These are phyloP conservation scores for Jatropha curcas DNA, from an alignment of 345 rosid species.

Conservation along the genomic window DNA sequence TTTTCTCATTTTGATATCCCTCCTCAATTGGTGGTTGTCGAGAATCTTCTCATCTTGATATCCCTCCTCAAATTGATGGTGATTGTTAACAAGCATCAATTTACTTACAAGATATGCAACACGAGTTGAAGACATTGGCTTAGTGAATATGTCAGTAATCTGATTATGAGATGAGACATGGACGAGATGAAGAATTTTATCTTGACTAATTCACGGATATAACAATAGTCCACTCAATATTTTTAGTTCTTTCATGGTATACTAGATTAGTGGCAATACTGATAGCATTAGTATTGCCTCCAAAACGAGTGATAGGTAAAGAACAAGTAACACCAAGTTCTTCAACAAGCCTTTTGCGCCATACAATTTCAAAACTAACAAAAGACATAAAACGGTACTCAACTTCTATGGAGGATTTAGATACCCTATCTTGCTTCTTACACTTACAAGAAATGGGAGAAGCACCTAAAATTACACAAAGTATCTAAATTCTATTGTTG, in stretches of 20 bases:
- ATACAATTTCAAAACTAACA: not conserved
- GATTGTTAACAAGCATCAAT: constrained; percentile 6
- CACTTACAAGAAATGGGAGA: constrained; percentile 2
- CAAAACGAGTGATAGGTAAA: not conserved
- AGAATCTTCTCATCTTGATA: not conserved
- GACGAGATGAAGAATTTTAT: not conserved
- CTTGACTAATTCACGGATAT: not conserved
- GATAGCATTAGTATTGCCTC: not conserved
- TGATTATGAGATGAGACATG: constrained; percentile 1
- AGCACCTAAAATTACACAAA: not conserved
- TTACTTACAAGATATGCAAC: not conserved
- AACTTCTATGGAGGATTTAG: no score
- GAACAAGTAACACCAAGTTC: not conserved
- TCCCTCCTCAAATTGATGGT: no score
- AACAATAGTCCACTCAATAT: not conserved
- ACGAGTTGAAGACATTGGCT: not conserved
- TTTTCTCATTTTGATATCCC: not conserved
- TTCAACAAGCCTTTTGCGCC: not conserved
- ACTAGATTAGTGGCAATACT: not conserved
- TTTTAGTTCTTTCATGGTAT: not conserved
- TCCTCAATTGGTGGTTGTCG: no score
- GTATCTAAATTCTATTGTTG: not conserved
- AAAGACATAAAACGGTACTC: not conserved
- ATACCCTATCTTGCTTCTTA: not conserved
- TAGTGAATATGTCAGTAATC: not conserved